Evolutionary conservation across 192 early-diverging fungal genomes (phyloP).

Genomic region (Coemansia sp.): DNA sequence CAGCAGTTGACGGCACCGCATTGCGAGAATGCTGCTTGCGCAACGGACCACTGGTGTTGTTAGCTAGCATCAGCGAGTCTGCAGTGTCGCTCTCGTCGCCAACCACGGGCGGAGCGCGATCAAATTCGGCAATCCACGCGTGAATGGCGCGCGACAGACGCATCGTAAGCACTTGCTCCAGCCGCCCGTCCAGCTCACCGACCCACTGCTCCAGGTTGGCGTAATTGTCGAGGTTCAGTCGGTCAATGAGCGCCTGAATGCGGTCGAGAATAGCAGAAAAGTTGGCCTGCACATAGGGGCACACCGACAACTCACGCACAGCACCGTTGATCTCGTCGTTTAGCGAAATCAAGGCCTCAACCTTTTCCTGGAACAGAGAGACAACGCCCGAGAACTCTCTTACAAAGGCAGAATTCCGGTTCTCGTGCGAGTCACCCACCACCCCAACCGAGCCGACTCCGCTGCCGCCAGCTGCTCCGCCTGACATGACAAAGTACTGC

Average conservation of each 20-base stretch:
- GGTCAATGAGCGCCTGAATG: constrained; percentile 90
- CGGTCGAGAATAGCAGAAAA: constrained; percentile 70
- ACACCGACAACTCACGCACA: constrained; percentile 81
- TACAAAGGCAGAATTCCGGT: constrained; percentile 89
- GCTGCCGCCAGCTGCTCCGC: constrained; percentile 15
- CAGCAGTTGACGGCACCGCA: constrained; percentile 26
- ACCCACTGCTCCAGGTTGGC: constrained; percentile 95
- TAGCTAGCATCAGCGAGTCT: not conserved
- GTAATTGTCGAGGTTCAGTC: constrained; percentile 90
- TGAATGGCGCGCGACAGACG: constrained; percentile 78
- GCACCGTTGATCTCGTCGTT: constrained; percentile 77
- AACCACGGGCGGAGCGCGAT: constrained; percentile 48
- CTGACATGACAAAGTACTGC: constrained; percentile 85
- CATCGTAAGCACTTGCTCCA: constrained; percentile 71
- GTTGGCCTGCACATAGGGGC: constrained; percentile 65
- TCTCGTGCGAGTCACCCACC: constrained; percentile 63
- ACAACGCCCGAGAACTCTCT: constrained; percentile 89
- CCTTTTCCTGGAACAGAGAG: constrained; percentile 94
- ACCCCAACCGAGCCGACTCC: no score
- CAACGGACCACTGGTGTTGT: constrained; percentile 1
- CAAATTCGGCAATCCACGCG: constrained; percentile 70
- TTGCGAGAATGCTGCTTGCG: constrained; percentile 32
- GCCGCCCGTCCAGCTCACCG: constrained; percentile 67
- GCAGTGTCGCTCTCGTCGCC: constrained; percentile 51
- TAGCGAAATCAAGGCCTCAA: constrained; percentile 73